Evolutionary conservation across 129 eudicot genomes (phyloP).

Genomic region (Sambucus nigra): DNA sequence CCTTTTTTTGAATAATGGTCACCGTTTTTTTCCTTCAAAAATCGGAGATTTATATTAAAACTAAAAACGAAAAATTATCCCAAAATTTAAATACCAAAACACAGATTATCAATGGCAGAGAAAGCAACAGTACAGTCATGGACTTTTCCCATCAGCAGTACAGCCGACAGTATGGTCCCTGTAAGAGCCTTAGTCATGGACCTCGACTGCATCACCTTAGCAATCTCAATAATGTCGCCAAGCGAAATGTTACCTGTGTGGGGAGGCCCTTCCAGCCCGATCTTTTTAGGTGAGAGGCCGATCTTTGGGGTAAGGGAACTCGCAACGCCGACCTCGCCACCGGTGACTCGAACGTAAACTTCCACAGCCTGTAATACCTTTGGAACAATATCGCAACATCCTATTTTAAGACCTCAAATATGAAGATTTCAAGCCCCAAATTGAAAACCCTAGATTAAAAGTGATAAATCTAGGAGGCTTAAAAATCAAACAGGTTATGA

Average conservation of each 20-base stretch:
- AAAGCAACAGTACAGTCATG: constrained; percentile 39
- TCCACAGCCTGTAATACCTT: constrained; percentile 79
- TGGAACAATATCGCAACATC: no score
- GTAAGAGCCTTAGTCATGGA: constrained; percentile 63
- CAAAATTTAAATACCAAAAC: neutral
- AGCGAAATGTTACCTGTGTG: constrained; percentile 52
- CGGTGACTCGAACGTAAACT: constrained; percentile 65
- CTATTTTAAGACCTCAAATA: no score
- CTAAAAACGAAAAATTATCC: neutral
- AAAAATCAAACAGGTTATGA: no score
- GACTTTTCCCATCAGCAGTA: constrained; percentile 58
- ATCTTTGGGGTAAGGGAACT: constrained; percentile 66
- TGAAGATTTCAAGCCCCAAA: no score
- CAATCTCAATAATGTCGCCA: constrained; percentile 56
- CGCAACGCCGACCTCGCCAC: constrained; percentile 74
- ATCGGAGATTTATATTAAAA: neutral
- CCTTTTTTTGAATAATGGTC: no score
- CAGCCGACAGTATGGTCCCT: constrained; percentile 67
- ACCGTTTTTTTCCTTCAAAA: no score
- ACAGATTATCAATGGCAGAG: neutral
- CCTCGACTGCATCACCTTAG: constrained; percentile 46
- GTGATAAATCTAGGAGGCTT: no score
- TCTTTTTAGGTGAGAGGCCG: constrained; percentile 68
- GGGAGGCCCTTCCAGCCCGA: constrained; percentile 79
- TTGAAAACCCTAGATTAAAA: no score